Base-by-base conservation (phyloP, 2,329 filamentous ascomycete species). In the Fusarium humuli region DNA sequence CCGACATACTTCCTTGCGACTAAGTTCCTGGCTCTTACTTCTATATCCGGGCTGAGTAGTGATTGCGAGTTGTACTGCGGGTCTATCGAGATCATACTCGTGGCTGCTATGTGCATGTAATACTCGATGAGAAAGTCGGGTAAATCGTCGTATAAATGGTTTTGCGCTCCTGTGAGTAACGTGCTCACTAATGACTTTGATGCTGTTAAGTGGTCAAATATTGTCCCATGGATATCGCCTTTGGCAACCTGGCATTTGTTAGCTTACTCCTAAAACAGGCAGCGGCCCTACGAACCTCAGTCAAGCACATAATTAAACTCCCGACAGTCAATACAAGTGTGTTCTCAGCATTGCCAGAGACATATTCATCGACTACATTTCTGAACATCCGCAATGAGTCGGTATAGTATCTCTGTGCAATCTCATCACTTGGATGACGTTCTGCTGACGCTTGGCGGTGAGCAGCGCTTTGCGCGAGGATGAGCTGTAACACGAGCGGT, bases 91-190 rank as follows among this genome's bases (percentile, higher is more conserved):
- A 85, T 82, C 79, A 85, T 83, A 70, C 82, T 84, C 9, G 82
- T 79, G 6, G 81, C 79, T 6, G 81, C 79, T 47, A 82, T 84
- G 72, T 85, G 83, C 62, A 83, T 80, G 63, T 84, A 85, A 41
- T 84, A 85, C 71, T 85, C 83, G 47, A 84, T 79, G 5, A 85
- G 78, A 52, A 84, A 84, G 29, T 83, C 79, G 29, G 80, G 79
- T 5, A 85, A 65, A 12, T 82, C 78, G 14, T 78, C 76, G 3
- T 78, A 77, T 6, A 80, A 67, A 6, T 79, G 75, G 0, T 74
- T 66, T 42, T 79, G 75, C 6, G 75, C 76, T 6, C 79, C 70
- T 1, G 73, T 74, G 6, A 84, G 74, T 4, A 84, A 67, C 4
- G 77, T 78, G 11, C 77, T 77, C 12, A 85, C 66, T 13, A 85